A percentile compares a stretch with the other conserved stretches of the same genome.
Evolutionary conservation across 2,329 filamentous ascomycete species (phyloP).

Genomic region (Cordyceps cicadae): DNA sequence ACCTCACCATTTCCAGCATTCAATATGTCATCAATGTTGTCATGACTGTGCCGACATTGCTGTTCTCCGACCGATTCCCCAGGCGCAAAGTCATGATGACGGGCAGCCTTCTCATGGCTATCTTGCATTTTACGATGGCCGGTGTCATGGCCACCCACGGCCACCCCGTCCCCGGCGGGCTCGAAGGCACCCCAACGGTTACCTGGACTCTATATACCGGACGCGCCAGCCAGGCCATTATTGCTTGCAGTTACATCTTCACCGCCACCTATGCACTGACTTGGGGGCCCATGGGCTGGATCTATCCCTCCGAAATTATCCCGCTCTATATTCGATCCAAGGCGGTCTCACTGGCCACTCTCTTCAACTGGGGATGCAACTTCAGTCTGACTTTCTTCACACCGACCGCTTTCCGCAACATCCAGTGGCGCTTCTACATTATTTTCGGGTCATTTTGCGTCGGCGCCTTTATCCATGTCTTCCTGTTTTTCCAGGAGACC

Average conservation of each 20-base stretch:
- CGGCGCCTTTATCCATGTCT: conserved; percentile 13
- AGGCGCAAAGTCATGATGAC: conserved; percentile 54
- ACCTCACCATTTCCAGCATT: conserved; percentile 40
- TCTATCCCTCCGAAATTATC: conserved; percentile 40
- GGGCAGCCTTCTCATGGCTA: conserved; percentile 54
- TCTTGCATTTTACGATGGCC: conserved; percentile 44
- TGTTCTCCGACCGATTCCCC: conserved; percentile 45
- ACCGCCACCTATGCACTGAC: conserved; percentile 38
- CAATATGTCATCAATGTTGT: conserved; percentile 44
- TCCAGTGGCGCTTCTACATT: conserved; percentile 17
- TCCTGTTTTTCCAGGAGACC: conserved; percentile 15
- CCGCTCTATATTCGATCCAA: conserved; percentile 34
- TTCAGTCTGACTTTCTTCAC: conserved; percentile 26
- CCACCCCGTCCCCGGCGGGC: conserved; percentile 29
- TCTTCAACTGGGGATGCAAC: conserved; percentile 28
- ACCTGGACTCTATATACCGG: conserved; percentile 14
- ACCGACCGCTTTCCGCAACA: conserved; percentile 22
- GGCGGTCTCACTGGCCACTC: conserved; percentile 35
- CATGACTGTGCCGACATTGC: conserved; percentile 39
- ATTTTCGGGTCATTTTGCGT: conserved; percentile 15
- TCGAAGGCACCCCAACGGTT: conserved; percentile 32
- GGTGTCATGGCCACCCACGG: conserved; percentile 38
- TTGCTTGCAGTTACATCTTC: conserved; percentile 55
- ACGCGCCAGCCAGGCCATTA: conserved; percentile 50
- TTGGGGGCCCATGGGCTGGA: conserved; percentile 38